Evolutionary conservation across 2,329 filamentous ascomycete genomes (phyloP), one percentile per base, ranked within the genome.

Genomic region (Anisogramma anomala): DNA sequence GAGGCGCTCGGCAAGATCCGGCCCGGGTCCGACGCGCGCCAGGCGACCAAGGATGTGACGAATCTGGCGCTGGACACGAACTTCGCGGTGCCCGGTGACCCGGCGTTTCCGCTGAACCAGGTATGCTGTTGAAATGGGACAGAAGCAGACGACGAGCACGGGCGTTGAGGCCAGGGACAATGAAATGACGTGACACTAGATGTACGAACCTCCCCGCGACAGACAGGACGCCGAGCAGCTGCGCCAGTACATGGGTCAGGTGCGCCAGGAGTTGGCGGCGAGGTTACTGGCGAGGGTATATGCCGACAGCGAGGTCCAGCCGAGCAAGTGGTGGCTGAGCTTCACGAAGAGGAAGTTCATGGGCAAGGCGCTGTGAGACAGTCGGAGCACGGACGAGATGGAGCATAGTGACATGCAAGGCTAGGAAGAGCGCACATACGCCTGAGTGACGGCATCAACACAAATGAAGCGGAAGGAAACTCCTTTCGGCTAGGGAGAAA

Each of bases 341-440:
- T 98, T 95, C 62, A 85, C 84, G 40, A 96, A 96, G 79, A 81
- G 91, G 67, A 95, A 95, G 77, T 98, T 98, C 60, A 96, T 98
- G 91, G 88, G 88, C 61, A 96, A 96, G 77, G 75, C 77, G 52
- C 68, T 91, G 65, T 88, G 70, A 61, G 28, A 15, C 18, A 11
- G 25, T 19, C 9, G 6, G 9, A 25, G 20, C 10, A 33, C 18
- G 31, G 13, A 17, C 9, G 36, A 19, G 19, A 17, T 11, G 13
- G 4, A 15, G 3, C 9, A 8, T 20, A 18, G 11, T 14, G n/a
- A 32, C 19, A 18, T 7, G 14, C 33, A 30, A 20, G 26, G 13
- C 10, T 13, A 28, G n/a, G 11, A 25, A 6, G 6, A 25, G 23
- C 6, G 22, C 9, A 9, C 22, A 6, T 23, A 9, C 22, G 5